Base-by-base conservation (phyloP, 768 basidiomycete species). In the Leccinellum albellum region DNA sequence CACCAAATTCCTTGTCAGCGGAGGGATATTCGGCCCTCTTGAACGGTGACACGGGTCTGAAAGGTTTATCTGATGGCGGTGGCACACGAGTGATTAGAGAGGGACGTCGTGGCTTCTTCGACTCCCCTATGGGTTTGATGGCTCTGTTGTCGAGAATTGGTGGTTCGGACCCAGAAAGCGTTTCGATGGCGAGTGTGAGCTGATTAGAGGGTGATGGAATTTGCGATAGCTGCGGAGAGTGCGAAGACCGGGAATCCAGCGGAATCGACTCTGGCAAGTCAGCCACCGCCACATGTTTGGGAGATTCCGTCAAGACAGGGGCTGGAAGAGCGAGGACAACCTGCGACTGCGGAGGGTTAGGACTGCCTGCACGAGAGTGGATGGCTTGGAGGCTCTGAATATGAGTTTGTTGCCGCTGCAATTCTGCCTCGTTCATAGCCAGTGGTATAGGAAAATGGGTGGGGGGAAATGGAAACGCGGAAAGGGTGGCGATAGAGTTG, bases 401-500 rank as follows among this genome's bases (percentile, higher is more conserved):
- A 53, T 60, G 69, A n/a, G 26, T 54, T 54, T 65, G 62, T 56
- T 71, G 70, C 7, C 59, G 60, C 9, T 68, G 67, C 14, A 61
- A 44, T 29, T 73, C 71, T 20, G 57, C 55, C 21, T 73, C 64
- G 24, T 53, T 68, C 56, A 46, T 51, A 4, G 61, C 62, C 6
- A 82, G 79, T 33, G 85, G 88, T 14, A 86, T 70, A 13, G 88
- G 88, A 56, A 86, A 82, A 67, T 89, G 87, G 1, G 82, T 82
- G 0, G 89, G 89, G 15, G 89, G 89, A 0, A 79, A 71, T 23
- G 89, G 89, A 68, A 91, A 91, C 0, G 84, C 85, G 31, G 85
- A 87, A 23, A 91, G 74, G 1, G 87, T 86, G 20, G 85, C 78
- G n/a, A 88, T 78, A 26, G 85, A 85, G 54, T 70, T 72, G 58